Percentiles rank a stretch among this genome's conserved stretches.
phyloP scores from a whole-genome alignment of 345 rosid species.

The Boechera stricta region DNA sequence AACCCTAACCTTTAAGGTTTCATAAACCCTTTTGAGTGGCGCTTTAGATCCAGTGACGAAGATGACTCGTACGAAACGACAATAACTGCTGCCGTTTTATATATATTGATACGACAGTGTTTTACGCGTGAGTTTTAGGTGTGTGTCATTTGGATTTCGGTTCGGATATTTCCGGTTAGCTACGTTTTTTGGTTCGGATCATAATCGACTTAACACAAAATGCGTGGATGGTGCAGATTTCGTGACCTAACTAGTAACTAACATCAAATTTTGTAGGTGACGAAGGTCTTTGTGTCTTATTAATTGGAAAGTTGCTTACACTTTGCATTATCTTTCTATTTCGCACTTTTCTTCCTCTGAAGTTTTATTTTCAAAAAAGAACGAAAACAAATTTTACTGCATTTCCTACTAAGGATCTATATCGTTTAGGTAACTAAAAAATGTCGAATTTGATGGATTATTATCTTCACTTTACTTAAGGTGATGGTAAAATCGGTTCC shows the following conservation, averaged over 20 bases:
- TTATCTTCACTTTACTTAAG: not conserved
- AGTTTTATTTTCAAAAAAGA: not conserved
- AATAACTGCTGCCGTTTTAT: no score
- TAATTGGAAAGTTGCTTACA: not conserved
- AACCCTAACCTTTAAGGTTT: conserved; percentile 22
- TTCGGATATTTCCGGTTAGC: not conserved
- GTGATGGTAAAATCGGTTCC: not conserved
- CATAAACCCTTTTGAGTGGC: conserved; percentile 28
- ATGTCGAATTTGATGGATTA: not conserved
- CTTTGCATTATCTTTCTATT: not conserved
- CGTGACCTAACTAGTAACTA: not conserved
- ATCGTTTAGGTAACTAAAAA: not conserved
- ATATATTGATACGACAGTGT: no score
- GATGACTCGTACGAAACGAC: conserved; percentile 10
- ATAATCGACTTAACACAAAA: not conserved
- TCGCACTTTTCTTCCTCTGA: not conserved
- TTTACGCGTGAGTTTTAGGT: not conserved
- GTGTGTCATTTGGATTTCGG: not conserved
- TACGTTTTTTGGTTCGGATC: not conserved
- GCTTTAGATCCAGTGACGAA: conserved; percentile 8
- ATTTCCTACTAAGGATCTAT: no score
- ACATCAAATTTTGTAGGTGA: not conserved
- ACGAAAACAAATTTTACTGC: no score
- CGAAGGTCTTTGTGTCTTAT: not conserved
- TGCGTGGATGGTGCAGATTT: not conserved